A percentile compares a stretch with the other conserved stretches of the same genome.
These are phyloP conservation scores for Taiozyma sp. DNA, from an alignment of 1,139 yeast species.

Conservation along the genomic window DNA sequence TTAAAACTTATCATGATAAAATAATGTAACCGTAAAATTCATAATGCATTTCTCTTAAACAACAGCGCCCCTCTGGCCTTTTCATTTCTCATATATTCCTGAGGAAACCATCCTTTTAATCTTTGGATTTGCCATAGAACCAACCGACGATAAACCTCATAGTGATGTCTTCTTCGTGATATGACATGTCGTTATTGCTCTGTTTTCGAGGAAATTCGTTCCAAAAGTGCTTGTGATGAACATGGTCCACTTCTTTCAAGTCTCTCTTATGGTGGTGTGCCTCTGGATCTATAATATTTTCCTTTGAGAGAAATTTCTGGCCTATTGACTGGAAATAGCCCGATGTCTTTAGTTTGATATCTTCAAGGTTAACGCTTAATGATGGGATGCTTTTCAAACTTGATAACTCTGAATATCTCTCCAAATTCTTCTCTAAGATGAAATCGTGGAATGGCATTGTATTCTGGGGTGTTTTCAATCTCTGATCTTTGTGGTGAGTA, in stretches of 20 bases:
- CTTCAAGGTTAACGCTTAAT: neutral
- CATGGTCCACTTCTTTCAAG: slow-evolving; percentile 9
- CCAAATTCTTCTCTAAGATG: slow-evolving; percentile 8
- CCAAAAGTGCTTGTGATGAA: slow-evolving; percentile 14
- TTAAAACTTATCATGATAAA: neutral
- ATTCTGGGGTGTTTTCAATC: neutral
- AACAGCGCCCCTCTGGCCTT: neutral
- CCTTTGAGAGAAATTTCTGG: slow-evolving; percentile 5
- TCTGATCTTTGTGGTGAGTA: neutral
- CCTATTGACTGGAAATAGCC: slow-evolving; percentile 2
- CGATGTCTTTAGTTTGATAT: slow-evolving; percentile 1
- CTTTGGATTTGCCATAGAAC: slow-evolving; percentile 7
- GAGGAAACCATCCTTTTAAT: neutral
- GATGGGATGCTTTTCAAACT: neutral
- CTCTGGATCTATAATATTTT: slow-evolving; percentile 1
- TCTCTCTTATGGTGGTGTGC: slow-evolving; percentile 7
- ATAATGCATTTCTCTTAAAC: neutral
- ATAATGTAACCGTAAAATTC: neutral
- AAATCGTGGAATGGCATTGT: slow-evolving; percentile 13
- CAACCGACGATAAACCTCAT: slow-evolving; percentile 21
- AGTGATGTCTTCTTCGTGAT: slow-evolving; percentile 22
- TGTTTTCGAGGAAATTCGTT: slow-evolving; percentile 24
- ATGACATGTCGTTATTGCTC: slow-evolving; percentile 21
- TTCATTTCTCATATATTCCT: neutral
- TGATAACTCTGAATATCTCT: slow-evolving; percentile 2